Evolutionary conservation across 2,329 filamentous ascomycete species (phyloP).

Genomic region (Colletotrichum limetticola): DNA sequence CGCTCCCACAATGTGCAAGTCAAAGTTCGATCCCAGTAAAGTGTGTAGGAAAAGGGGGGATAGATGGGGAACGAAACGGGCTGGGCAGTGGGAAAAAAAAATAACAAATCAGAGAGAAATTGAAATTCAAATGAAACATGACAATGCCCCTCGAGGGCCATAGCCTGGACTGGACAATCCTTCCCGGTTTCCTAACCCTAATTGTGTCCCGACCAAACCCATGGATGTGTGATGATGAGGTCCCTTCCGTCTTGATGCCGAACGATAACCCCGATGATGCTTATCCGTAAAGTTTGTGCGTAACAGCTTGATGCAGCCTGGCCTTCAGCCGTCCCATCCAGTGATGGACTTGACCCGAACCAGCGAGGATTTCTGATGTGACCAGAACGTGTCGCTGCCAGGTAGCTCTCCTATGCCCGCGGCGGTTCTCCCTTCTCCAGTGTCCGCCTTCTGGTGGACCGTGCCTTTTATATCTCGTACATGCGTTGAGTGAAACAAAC

Average conservation of each 20-base stretch:
- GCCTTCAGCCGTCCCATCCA: conserved; percentile 5
- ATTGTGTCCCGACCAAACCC: not conserved
- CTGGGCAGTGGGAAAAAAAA: not conserved
- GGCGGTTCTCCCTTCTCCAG: not conserved
- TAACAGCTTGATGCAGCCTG: conserved; percentile 23
- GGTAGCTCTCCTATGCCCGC: not conserved
- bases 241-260: conserved; percentile 31
- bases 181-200: not conserved
- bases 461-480: conserved; percentile 20
- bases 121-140: not conserved
- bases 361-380: not conserved
- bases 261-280: conserved; percentile 31
- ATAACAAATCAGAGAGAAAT: not conserved
- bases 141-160: conserved; percentile 2
- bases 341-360: not conserved
- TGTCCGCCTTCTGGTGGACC: not conserved
- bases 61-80: not conserved
- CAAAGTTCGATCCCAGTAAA: not conserved
- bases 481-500: conserved; percentile 10
- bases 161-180: conserved; percentile 3
- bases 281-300: conserved; percentile 21
- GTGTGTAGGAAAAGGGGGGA: not conserved
- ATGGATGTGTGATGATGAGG: conserved; percentile 17
- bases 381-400: not conserved
- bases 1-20: conserved; percentile 13